phyloP scores from a whole-genome alignment of 2,329 filamentous ascomycete genomes.

The Fusarium longipes region DNA sequence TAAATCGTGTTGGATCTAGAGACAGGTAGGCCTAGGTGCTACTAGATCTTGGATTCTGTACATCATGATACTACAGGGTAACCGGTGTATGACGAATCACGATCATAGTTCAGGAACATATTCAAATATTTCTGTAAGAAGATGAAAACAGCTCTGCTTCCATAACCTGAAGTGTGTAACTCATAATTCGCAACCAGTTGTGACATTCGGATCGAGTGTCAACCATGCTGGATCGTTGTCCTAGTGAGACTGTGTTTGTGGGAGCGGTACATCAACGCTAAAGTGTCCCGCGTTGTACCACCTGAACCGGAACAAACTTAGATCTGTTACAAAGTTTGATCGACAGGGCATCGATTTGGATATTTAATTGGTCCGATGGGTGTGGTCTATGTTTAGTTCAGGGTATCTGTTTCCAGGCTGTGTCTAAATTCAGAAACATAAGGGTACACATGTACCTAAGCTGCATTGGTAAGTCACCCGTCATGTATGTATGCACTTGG shows the following conservation, averaged over 20 bases:
- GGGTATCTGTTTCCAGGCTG: background rate
- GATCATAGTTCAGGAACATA: background rate
- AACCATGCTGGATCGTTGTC: background rate
- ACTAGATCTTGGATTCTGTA: background rate
- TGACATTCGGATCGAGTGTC: too few species aligned
- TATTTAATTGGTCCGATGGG: background rate
- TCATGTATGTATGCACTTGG: constrained; percentile 8
- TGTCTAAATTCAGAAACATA: background rate
- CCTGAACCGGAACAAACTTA: background rate
- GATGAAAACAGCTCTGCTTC: background rate
- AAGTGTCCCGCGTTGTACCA: background rate
- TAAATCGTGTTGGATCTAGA: too few species aligned
- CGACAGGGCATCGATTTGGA: background rate
- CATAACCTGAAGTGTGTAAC: too few species aligned
- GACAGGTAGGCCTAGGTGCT: too few species aligned
- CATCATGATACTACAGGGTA: background rate
- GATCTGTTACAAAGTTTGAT: background rate
- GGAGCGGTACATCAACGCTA: background rate
- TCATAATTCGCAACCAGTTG: too few species aligned
- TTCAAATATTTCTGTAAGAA: background rate
- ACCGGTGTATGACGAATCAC: background rate
- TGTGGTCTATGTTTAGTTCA: background rate
- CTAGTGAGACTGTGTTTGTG: background rate
- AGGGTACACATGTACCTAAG: background rate
- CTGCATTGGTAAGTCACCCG: background rate